A percentile compares a stretch with the other conserved stretches of the same genome.
phyloP scores from a whole-genome alignment of 2,329 filamentous ascomycete species.

The Pseudocercospora fuligena region DNA sequence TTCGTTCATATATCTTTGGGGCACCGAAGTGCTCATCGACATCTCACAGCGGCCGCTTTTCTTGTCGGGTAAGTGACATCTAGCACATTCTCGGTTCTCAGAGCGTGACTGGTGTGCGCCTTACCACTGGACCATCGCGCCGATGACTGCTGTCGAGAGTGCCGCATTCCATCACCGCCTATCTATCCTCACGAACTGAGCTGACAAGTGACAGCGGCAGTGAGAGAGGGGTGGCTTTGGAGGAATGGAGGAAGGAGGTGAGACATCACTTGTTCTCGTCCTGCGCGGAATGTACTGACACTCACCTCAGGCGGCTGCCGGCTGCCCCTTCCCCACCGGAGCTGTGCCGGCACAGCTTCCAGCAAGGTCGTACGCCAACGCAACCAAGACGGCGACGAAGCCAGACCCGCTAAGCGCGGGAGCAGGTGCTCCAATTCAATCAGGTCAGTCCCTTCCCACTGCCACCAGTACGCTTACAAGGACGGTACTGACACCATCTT shows the following conservation, averaged over 20 bases:
- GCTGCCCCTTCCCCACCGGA: constrained; percentile 10
- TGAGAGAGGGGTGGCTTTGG: not conserved
- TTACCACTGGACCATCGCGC: not conserved
- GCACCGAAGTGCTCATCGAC: not conserved
- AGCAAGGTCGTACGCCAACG: constrained; percentile 65
- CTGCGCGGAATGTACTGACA: not conserved
- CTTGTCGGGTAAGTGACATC: not conserved
- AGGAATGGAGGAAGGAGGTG: not conserved
- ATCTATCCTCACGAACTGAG: not conserved
- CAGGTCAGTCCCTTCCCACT: not conserved
- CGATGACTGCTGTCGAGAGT: not conserved
- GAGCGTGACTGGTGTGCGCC: not conserved
- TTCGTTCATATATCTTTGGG: not conserved
- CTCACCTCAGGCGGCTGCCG: not conserved
- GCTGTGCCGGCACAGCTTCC: constrained; percentile 61
- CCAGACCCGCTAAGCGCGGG: not conserved
- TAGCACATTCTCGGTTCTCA: not conserved
- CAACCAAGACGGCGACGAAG: constrained; percentile 57
- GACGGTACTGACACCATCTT: constrained; percentile 49
- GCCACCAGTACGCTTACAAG: not conserved
- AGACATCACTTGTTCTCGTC: not conserved
- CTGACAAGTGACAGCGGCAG: not conserved
- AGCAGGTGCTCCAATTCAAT: not conserved
- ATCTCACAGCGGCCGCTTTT: not conserved
- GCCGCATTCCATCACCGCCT: not conserved